These are phyloP conservation scores for Cystofilobasidium macerans DNA, from an alignment of 768 basidiomycete genomes.

Conservation along the genomic window DNA sequence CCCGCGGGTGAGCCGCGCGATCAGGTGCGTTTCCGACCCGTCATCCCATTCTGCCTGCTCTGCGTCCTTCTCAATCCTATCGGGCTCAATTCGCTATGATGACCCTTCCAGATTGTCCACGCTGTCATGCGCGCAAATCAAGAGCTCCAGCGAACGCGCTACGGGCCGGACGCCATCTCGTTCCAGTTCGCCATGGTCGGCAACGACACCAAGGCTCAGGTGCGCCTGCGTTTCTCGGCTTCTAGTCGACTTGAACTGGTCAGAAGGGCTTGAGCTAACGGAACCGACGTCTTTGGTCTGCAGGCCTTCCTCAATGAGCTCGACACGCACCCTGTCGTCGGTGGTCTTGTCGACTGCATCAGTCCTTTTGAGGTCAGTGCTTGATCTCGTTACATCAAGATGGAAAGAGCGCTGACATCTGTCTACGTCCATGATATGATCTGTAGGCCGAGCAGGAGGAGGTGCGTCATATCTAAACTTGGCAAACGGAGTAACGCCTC, in stretches of 20 bases:
- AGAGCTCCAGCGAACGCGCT: constrained; percentile 34
- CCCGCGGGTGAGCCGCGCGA: constrained; percentile 25
- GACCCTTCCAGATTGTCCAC: constrained; percentile 32
- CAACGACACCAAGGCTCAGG: constrained; percentile 37
- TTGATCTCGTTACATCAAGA: too few species aligned
- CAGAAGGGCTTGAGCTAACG: too few species aligned
- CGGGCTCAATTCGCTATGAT: too few species aligned
- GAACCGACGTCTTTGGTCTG: neutral
- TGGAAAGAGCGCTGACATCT: neutral
- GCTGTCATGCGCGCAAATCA: constrained; percentile 35
- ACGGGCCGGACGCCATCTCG: constrained; percentile 38
- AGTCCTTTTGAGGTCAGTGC: constrained; percentile 28
- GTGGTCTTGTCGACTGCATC: constrained; percentile 39
- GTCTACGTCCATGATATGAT: neutral
- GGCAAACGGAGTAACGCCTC: too few species aligned
- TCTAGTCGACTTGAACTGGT: neutral
- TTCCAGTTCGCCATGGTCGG: constrained; percentile 35
- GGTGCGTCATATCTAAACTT: too few species aligned
- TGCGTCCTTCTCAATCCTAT: too few species aligned
- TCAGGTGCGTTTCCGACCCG: constrained; percentile 9
- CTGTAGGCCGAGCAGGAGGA: constrained; percentile 10
- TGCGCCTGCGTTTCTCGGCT: neutral
- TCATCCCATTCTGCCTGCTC: too few species aligned
- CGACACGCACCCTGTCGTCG: constrained; percentile 39
- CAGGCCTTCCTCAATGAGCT: constrained; percentile 34